Conservation (phyloP, 371 early-diverging fungal species). For the Mucor sp. region DNA sequence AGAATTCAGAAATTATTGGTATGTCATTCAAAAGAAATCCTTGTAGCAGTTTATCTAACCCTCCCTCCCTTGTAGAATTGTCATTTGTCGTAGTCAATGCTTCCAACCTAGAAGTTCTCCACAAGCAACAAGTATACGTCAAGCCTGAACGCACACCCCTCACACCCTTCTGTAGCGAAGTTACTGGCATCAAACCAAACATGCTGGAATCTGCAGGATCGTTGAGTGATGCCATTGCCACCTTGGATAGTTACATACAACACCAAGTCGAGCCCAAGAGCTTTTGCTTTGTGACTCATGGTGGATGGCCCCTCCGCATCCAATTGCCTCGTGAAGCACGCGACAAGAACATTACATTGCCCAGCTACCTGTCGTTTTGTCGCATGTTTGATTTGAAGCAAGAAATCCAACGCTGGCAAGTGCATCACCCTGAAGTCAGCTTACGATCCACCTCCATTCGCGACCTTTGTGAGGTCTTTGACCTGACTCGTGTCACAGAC, state of each 20-base stretch:
- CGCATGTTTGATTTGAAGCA: slow-evolving; percentile 77
- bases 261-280: slow-evolving; percentile 57
- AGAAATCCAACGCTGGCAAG: slow-evolving; percentile 69
- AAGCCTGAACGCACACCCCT: slow-evolving; percentile 68
- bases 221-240: slow-evolving; percentile 59
- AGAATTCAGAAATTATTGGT: slow-evolving; percentile 48
- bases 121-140: slow-evolving; percentile 65
- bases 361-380: slow-evolving; percentile 58
- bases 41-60: neutral
- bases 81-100: slow-evolving; percentile 45
- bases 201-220: slow-evolving; percentile 58
- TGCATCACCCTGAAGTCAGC: slow-evolving; percentile 63
- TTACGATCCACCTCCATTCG: slow-evolving; percentile 60
- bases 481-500: slow-evolving; percentile 45
- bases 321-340: slow-evolving; percentile 74
- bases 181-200: slow-evolving; percentile 68
- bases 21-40: neutral
- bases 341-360: slow-evolving; percentile 68
- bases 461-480: slow-evolving; percentile 65
- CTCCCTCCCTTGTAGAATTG: slow-evolving; percentile 29
- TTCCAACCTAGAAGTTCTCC: slow-evolving; percentile 48
- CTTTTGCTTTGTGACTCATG: slow-evolving; percentile 79
- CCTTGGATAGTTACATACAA: slow-evolving; percentile 63
- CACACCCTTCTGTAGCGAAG: slow-evolving; percentile 65
- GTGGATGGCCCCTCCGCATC: slow-evolving; percentile 75